Evolutionary conservation across 176 grass and related monocot genomes (phyloP), one percentile per base, ranked within the genome.

Genomic region (Hyparrhenia diplandra): DNA sequence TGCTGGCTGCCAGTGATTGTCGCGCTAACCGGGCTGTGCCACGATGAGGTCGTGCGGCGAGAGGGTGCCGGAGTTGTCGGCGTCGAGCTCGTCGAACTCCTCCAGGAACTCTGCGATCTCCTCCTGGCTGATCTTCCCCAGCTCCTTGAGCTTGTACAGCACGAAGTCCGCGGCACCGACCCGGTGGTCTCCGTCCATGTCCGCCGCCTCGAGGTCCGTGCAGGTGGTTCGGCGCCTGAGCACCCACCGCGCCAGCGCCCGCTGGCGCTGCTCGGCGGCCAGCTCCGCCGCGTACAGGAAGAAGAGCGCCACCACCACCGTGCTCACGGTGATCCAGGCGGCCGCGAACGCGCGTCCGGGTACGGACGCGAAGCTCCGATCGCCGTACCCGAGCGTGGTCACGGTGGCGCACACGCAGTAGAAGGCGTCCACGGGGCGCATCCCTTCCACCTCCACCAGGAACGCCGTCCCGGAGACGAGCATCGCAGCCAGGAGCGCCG

Each of bases 371-470:
- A 96, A 96, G 81, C 82, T 87, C 61, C 71, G 28, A 69, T 92
- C 90, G 9, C 93, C 93, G 60, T 96, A 96, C 42, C 93, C 90
- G 0, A 92, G 87, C n/a, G 90, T 92, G 13, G 90, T 96, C 51
- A 96, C 88, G 64, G 88, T 92, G 20, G 76, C 89, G 76, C 91
- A 91, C 35, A 85, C 85, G 65, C 89, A 75, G 67, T 93, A 97
- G 62, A 97, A 23, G 3, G 90, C 84, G 71, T 93, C 83, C 35
- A 93, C 82, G 55, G 24, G 72, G 12, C 65, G 49, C 54, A 97
- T 79, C 68, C 87, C 74, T 5, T 97, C 88, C 10, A 43, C 74
- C 16, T 16, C 71, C 30, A 63, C 64, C 42, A 97, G 83, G 36
- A 85, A 71, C 16, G 77, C 8, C 10, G 74, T 65, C 3, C 94